These are phyloP conservation scores for Piromyces sp. DNA, from an alignment of 192 early-diverging fungal species.

Conservation along the genomic window DNA sequence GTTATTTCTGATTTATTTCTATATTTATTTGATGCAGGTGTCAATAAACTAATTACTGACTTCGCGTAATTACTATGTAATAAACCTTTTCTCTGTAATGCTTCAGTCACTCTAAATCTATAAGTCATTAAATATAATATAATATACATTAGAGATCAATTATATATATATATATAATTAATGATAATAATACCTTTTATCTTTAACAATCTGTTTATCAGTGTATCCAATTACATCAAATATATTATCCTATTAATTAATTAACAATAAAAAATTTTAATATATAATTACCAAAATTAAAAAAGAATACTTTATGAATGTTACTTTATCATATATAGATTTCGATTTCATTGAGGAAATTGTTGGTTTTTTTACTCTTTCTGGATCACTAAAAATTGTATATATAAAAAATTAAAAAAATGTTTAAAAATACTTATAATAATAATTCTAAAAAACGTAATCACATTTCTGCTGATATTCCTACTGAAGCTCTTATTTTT, in stretches of 20 bases:
- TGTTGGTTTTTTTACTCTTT: neutral
- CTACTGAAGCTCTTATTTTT: neutral
- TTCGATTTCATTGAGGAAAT: neutral
- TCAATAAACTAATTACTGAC: neutral
- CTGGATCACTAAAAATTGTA: neutral
- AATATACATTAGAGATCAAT: too few relatives aligned
- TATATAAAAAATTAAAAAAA: neutral
- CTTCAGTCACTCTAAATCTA: neutral
- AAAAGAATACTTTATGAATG: too few relatives aligned
- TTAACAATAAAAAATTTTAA: too few relatives aligned
- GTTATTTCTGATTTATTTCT: neutral
- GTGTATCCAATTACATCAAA: neutral
- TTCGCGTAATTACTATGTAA: neutral
- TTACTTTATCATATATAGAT: neutral
- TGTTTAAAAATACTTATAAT: too few relatives aligned
- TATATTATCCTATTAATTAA: neutral
- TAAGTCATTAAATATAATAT: too few relatives aligned
- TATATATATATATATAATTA: too few relatives aligned
- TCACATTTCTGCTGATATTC: neutral
- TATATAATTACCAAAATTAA: too few relatives aligned
- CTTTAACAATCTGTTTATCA: neutral
- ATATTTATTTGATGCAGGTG: neutral
- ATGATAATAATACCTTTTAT: too few relatives aligned
- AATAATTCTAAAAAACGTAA: too few relatives aligned
- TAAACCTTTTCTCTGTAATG: neutral